Evolutionary conservation across 306 rosid species (phyloP).

Genomic region (Sindora glabra): DNA sequence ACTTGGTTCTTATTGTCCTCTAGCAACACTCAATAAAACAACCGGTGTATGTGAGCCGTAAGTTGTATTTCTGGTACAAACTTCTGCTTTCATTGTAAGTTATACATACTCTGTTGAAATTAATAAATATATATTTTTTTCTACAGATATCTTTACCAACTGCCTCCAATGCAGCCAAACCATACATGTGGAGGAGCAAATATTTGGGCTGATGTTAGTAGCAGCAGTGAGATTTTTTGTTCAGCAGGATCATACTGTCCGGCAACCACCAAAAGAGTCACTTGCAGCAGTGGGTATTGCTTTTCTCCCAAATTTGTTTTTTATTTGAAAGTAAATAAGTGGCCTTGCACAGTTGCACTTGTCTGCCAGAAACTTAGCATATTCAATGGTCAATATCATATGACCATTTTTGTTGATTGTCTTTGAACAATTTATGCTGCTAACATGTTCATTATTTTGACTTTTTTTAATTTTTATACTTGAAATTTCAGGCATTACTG

Average conservation of each 20-base stretch:
- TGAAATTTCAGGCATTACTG: slow-evolving; percentile 73
- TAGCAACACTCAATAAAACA: slow-evolving; percentile 59
- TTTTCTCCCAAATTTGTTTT: slow-evolving; percentile 11
- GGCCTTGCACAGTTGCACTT: not conserved
- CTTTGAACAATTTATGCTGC: not conserved
- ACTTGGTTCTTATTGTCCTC: slow-evolving; percentile 84
- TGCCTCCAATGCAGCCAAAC: slow-evolving; percentile 69
- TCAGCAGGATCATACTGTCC: slow-evolving; percentile 91
- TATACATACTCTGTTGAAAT: not conserved
- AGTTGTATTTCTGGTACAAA: slow-evolving; percentile 34
- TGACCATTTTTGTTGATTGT: not conserved
- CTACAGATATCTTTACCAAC: slow-evolving; percentile 78
- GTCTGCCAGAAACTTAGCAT: not conserved
- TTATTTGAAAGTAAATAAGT: not conserved
- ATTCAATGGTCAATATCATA: not conserved
- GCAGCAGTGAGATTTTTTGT: slow-evolving; percentile 72
- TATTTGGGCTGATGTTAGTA: slow-evolving; percentile 76
- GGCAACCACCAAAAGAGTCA: slow-evolving; percentile 43
- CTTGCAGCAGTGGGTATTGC: slow-evolving; percentile 79
- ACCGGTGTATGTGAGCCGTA: slow-evolving; percentile 95
- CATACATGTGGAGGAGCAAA: slow-evolving; percentile 98
- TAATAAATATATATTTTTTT: slow-evolving; percentile 10
- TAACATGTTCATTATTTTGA: slow-evolving; percentile 10
- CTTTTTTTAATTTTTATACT: not conserved
- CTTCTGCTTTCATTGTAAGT: not conserved